Evolutionary conservation across 352 stramenopile genomes (phyloP).

Genomic region (Phytophthora foliorum): DNA sequence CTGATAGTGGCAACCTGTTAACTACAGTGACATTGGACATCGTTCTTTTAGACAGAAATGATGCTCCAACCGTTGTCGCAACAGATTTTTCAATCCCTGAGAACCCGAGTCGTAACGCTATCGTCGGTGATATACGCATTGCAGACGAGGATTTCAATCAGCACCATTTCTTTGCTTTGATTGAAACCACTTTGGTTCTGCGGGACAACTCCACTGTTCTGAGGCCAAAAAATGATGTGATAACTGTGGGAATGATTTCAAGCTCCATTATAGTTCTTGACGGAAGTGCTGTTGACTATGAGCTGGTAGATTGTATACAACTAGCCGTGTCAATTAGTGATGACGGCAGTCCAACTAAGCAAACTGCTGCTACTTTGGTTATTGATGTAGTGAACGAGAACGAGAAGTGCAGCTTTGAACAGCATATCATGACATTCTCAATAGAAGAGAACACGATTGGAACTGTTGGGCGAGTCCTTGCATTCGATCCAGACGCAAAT

Average conservation of each 20-base stretch:
- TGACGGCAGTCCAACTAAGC: slow-evolving; percentile 25
- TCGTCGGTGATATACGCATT: slow-evolving; percentile 17
- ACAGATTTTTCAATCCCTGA: slow-evolving; percentile 19
- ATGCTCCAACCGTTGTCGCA: slow-evolving; percentile 23
- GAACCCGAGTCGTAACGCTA: slow-evolving; percentile 6
- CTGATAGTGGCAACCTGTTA: slow-evolving; percentile 21
- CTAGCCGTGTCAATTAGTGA: slow-evolving; percentile 24
- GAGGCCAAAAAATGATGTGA: slow-evolving; percentile 13
- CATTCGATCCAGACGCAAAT: slow-evolving; percentile 25
- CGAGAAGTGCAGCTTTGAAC: slow-evolving; percentile 24
- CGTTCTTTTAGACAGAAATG: slow-evolving; percentile 37
- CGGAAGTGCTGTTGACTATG: slow-evolving; percentile 28
- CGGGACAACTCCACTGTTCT: slow-evolving; percentile 16
- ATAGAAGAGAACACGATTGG: slow-evolving; percentile 30
- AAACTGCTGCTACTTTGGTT: slow-evolving; percentile 15
- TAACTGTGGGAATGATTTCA: slow-evolving; percentile 17
- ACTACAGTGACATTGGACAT: slow-evolving; percentile 17
- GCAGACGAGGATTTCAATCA: slow-evolving; percentile 35
- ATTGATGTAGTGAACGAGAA: slow-evolving; percentile 28
- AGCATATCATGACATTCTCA: not conserved
- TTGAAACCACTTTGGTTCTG: slow-evolving; percentile 22
- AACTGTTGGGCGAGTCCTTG: slow-evolving; percentile 17
- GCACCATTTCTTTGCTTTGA: slow-evolving; percentile 24
- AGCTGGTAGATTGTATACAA: slow-evolving; percentile 13
- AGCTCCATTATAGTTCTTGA: slow-evolving; percentile 29